Percentiles rank a stretch among this genome's conserved stretches.
Evolutionary conservation across 2,329 filamentous ascomycete species (phyloP).

Genomic region (Didymella lethalis): DNA sequence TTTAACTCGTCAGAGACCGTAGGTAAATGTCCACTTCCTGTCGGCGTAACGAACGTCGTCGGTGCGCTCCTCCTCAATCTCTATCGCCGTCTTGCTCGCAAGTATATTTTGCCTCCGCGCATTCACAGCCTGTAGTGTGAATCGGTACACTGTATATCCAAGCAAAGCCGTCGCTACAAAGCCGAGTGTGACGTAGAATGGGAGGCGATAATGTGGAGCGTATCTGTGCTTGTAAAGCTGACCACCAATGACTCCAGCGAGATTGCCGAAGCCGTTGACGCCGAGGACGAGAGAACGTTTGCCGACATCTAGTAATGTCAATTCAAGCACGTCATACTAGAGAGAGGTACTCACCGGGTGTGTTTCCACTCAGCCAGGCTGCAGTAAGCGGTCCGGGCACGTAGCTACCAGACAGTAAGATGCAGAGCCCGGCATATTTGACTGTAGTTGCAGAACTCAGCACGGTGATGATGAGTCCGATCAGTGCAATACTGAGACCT

Average conservation of each 20-base stretch:
- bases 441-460: not conserved
- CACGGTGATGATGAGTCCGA: not conserved
- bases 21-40: conserved; percentile 1
- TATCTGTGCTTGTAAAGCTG: conserved; percentile 32
- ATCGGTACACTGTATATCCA: conserved; percentile 32
- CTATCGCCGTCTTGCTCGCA: not conserved
- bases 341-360: conserved; percentile 12
- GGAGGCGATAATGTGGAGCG: conserved; percentile 26
- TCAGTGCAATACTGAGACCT: conserved; percentile 53
- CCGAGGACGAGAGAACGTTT: conserved; percentile 4
- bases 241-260: conserved; percentile 34
- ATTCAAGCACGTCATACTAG: no score
- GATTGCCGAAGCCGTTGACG: conserved; percentile 22
- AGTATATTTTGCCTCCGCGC: not conserved
- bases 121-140: conserved; percentile 29
- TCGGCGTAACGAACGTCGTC: conserved; percentile 2
- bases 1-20: not conserved
- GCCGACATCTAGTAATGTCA: not conserved
- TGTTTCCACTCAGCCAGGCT: conserved; percentile 38
- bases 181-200: conserved; percentile 31
- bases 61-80: not conserved
- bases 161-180: conserved; percentile 31
- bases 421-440: conserved; percentile 32
- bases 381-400: conserved; percentile 31
- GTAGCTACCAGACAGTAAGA: conserved; percentile 37